phyloP scores from a whole-genome alignment of 2,329 filamentous ascomycete species.

The Geosmithia putterillii region DNA sequence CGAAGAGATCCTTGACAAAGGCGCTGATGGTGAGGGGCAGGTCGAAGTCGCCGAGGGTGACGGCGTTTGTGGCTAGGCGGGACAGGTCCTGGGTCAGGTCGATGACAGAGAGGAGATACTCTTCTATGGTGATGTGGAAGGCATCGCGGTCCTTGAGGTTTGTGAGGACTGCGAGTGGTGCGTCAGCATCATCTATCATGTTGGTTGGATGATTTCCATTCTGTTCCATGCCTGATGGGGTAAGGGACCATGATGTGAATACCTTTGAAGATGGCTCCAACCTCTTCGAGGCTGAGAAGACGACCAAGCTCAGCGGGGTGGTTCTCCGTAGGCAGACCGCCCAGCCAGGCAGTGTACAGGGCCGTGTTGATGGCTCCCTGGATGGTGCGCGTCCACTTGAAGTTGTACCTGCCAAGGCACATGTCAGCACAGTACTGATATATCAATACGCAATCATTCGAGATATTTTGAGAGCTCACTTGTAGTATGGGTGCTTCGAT shows the following conservation, averaged over 20 bases:
- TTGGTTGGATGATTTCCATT: not conserved
- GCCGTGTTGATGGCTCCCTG: conserved; percentile 61
- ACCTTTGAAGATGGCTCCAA: conserved; percentile 69
- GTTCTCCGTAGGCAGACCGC: conserved; percentile 42
- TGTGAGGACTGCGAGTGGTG: conserved; percentile 55
- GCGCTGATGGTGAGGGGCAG: conserved; percentile 78
- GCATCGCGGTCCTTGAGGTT: conserved; percentile 82
- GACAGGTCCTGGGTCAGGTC: conserved; percentile 81
- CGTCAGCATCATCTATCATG: too few species aligned
- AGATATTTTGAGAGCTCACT: conserved; percentile 38
- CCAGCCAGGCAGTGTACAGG: conserved; percentile 61
- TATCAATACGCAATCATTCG: too few species aligned
- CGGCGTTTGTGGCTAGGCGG: conserved; percentile 85
- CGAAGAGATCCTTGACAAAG: conserved; percentile 91
- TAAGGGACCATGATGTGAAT: conserved; percentile 12
- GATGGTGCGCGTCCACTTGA: conserved; percentile 70
- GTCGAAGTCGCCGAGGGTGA: conserved; percentile 79
- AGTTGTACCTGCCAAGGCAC: conserved; percentile 50
- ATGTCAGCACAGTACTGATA: conserved; percentile 2
- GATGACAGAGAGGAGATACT: conserved; percentile 85
- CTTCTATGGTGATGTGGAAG: conserved; percentile 94
- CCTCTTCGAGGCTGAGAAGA: conserved; percentile 78
- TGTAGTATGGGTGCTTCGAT: conserved; percentile 90
- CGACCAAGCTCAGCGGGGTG: conserved; percentile 43
- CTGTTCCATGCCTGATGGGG: not conserved